phyloP scores from a whole-genome alignment of 1,284 basidiomycete genomes.

The Moniliophthora roreri region DNA sequence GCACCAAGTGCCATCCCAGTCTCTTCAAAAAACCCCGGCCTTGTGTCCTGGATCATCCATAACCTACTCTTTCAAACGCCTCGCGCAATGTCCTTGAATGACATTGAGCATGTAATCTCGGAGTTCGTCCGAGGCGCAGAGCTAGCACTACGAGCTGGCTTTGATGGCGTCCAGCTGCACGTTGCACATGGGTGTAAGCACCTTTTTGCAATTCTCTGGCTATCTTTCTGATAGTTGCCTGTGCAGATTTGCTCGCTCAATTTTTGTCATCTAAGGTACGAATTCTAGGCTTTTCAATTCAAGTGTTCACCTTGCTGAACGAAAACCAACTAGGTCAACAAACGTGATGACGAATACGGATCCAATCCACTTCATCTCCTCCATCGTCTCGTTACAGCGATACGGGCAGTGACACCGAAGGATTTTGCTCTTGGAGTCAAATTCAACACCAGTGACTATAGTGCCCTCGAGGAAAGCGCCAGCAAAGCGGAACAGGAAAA shows the following conservation, averaged over 20 bases:
- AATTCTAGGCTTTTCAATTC: not conserved
- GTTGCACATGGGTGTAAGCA: conserved; percentile 84
- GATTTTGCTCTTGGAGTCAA: conserved; percentile 84
- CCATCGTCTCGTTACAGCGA: conserved; percentile 58
- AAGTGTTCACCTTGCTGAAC: conserved; percentile 4
- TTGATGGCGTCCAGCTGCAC: conserved; percentile 90
- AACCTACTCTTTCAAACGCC: conserved; percentile 65
- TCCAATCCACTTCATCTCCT: conserved; percentile 54
- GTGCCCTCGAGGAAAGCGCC: conserved; percentile 34
- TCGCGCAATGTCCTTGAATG: conserved; percentile 52
- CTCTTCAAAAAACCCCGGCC: conserved; percentile 30
- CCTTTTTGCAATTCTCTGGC: not conserved
- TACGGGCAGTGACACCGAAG: conserved; percentile 56
- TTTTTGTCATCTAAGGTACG: conserved; percentile 80
- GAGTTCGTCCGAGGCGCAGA: conserved; percentile 73
- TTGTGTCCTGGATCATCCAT: conserved; percentile 46
- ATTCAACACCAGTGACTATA: conserved; percentile 86
- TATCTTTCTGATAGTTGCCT: not conserved
- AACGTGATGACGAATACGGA: conserved; percentile 67
- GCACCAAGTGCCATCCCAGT: conserved; percentile 75
- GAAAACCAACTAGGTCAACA: conserved; percentile 56
- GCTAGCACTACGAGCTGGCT: conserved; percentile 71
- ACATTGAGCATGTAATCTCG: conserved; percentile 64
- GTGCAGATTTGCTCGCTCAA: conserved; percentile 76
- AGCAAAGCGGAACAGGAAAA: conserved; percentile 31